A percentile compares a stretch with the other conserved stretches of the same genome.
Evolutionary conservation across 805 yeast genomes (phyloP).

Genomic region (Schwanniomyces occidentalis): DNA sequence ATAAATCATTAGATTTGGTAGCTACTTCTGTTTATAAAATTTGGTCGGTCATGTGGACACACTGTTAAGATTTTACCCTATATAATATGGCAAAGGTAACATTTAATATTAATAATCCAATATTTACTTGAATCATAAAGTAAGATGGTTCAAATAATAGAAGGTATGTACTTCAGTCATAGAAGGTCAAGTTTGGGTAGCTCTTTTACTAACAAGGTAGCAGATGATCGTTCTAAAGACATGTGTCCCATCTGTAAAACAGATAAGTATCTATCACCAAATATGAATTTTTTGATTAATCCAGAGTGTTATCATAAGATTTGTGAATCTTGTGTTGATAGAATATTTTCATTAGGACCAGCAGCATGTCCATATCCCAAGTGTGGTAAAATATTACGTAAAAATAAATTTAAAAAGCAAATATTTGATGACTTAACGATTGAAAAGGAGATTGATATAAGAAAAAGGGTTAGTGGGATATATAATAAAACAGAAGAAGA

Average conservation of each 20-base stretch:
- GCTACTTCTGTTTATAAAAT: no score
- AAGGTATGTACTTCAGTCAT: conserved; percentile 11
- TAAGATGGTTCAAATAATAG: conserved; percentile 9
- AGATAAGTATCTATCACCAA: conserved; percentile 89
- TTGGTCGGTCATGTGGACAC: no score
- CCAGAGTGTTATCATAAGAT: conserved; percentile 98
- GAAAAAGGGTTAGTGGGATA: conserved; percentile 72
- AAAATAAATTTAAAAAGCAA: conserved; percentile 88
- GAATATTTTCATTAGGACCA: conserved; percentile 92
- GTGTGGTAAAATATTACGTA: conserved; percentile 84
- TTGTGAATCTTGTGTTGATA: conserved; percentile 94
- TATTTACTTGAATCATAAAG: no score
- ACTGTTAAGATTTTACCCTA: no score
- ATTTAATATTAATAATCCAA: no score
- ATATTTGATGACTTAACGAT: conserved; percentile 87
- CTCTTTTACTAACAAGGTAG: conserved; percentile 5
- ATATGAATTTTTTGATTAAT: conserved; percentile 86
- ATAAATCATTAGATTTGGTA: no score
- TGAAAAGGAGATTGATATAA: conserved; percentile 88
- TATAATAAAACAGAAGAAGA: conserved; percentile 81
- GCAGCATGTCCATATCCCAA: conserved; percentile 94
- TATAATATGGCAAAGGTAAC: no score
- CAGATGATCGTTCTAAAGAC: conserved; percentile 60
- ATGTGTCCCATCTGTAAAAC: conserved; percentile 98
- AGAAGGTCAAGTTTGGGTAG: not conserved